Conservation (phyloP, 2,329 filamentous ascomycete genomes). For the Emericellopsis atlantica region DNA sequence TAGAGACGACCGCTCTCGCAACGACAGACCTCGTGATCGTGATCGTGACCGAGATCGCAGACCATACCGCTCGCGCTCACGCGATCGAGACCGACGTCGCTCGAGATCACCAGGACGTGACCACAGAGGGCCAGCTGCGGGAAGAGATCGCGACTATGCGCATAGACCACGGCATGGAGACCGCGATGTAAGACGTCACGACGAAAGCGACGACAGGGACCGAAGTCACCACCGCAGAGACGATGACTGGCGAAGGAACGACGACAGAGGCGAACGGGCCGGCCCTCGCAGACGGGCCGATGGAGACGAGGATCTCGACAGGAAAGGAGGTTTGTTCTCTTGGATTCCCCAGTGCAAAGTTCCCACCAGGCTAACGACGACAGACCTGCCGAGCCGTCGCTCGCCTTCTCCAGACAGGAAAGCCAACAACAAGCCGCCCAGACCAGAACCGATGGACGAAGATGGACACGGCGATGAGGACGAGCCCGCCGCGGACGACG, state of each 20-base stretch:
- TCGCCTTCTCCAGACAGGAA: constrained; percentile 2
- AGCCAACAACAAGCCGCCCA: constrained; percentile 8
- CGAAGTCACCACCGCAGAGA: not conserved
- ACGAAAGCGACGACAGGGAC: constrained; percentile 6
- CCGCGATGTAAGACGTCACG: constrained; percentile 9
- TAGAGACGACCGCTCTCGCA: constrained; percentile 4
- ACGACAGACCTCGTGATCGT: constrained; percentile 15
- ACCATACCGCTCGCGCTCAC: constrained; percentile 19
- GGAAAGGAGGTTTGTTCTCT: not conserved
- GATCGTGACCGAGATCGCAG: constrained; percentile 17
- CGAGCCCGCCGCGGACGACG: constrained; percentile 39
- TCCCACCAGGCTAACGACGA: too few relatives aligned
- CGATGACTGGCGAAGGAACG: constrained; percentile 1
- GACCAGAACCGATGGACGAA: not conserved
- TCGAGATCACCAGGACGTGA: constrained; percentile 19
- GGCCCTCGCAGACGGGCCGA: not conserved
- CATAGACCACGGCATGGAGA: constrained; percentile 16
- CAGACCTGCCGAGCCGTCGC: not conserved
- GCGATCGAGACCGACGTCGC: constrained; percentile 12
- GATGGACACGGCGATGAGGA: constrained; percentile 6
- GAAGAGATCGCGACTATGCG: constrained; percentile 21
- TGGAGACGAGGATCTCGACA: not conserved
- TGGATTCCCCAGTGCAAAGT: too few relatives aligned
- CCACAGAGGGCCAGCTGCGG: constrained; percentile 17
- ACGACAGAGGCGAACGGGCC: constrained; percentile 5